Evolutionary conservation across 2,329 filamentous ascomycete species (phyloP).

Genomic region (Venturia carpophila): DNA sequence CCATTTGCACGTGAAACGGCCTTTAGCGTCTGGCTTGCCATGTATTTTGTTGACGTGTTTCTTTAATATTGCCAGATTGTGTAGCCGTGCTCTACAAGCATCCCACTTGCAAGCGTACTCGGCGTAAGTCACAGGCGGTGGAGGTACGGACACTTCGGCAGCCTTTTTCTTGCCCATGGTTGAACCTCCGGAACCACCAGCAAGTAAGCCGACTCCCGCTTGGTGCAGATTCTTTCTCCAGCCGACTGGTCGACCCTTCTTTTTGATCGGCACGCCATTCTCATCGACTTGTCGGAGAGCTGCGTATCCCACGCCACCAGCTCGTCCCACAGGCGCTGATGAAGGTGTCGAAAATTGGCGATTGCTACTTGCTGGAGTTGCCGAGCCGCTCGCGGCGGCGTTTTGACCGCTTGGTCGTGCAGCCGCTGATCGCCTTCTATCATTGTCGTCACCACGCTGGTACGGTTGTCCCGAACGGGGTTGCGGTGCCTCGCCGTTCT

Average conservation of each 20-base stretch:
- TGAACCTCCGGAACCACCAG: conserved; percentile 12
- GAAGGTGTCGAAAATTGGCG: conserved; percentile 7
- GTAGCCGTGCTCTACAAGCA: conserved; percentile 49
- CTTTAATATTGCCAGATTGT: conserved; percentile 53
- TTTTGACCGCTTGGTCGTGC: neutral
- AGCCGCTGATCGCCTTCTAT: conserved; percentile 6
- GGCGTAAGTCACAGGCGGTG: conserved; percentile 28
- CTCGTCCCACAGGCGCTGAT: conserved; percentile 15
- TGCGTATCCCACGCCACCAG: conserved; percentile 31
- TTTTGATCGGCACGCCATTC: conserved; percentile 34
- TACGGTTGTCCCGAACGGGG: neutral
- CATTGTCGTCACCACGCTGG: neutral
- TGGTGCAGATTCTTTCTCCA: conserved; percentile 42
- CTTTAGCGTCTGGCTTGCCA: conserved; percentile 29
- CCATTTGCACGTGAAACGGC: conserved; percentile 41
- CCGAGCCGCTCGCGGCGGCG: neutral
- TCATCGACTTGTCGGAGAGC: conserved; percentile 33
- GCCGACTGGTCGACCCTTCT: conserved; percentile 42
- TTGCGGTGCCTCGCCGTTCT: neutral
- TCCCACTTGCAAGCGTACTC: conserved; percentile 53
- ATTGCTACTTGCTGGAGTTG: conserved; percentile 1
- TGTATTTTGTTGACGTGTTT: conserved; percentile 54
- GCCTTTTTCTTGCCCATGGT: conserved; percentile 18
- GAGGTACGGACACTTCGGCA: neutral
- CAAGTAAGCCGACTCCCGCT: conserved; percentile 3